A percentile compares a stretch with the other conserved stretches of the same genome.
Conservation (phyloP, 345 rosid genomes). For the Salix purpurea region DNA sequence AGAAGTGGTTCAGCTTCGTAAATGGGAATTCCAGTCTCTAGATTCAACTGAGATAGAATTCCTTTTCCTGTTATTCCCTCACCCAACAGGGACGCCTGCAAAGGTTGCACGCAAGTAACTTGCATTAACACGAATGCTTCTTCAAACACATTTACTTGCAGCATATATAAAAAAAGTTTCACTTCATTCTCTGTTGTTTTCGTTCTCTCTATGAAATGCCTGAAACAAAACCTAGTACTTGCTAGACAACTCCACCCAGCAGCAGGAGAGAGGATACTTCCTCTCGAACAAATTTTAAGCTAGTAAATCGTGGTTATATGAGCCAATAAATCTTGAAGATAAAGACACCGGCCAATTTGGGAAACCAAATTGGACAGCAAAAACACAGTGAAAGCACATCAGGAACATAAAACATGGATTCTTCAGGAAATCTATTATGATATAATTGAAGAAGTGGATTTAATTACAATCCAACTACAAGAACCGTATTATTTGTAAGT, state of each 20-base stretch:
- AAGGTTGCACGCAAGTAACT: background rate
- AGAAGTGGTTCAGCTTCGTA: slow-evolving; percentile 97
- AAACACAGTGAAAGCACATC: too few relatives aligned
- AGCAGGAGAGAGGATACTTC: background rate
- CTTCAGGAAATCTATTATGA: too few relatives aligned
- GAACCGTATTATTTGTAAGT: background rate
- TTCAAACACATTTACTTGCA: background rate
- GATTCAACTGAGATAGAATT: slow-evolving; percentile 70
- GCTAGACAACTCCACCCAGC: background rate
- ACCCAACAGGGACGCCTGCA: slow-evolving; percentile 83
- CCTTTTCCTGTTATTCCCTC: slow-evolving; percentile 94
- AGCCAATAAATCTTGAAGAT: too few relatives aligned
- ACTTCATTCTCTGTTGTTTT: background rate
- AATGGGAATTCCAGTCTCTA: slow-evolving; percentile 91
- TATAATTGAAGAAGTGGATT: too few relatives aligned
- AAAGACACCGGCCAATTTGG: too few relatives aligned
- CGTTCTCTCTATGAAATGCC: background rate
- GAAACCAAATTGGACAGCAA: too few relatives aligned
- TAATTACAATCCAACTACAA: too few relatives aligned
- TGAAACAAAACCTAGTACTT: background rate
- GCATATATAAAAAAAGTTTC: background rate
- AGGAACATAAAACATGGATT: too few relatives aligned
- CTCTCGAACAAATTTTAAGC: background rate
- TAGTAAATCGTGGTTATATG: background rate
- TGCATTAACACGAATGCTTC: background rate